Conservation (phyloP, 140 eudicot genomes). For the Senecio squalidus region DNA sequence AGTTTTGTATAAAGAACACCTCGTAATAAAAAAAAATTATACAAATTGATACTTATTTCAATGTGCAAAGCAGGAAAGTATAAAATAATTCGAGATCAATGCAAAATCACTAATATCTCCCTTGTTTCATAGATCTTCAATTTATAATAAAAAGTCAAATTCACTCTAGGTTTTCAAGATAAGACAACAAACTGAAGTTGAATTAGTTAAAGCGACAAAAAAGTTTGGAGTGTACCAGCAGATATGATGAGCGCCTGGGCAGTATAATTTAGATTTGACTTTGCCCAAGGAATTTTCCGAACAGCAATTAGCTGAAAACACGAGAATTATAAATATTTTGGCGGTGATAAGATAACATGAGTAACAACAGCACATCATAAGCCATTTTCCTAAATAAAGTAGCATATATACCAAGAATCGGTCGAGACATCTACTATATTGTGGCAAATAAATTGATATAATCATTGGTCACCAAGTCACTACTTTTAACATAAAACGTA, state of each 20-base stretch:
- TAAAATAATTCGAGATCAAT: too few relatives aligned
- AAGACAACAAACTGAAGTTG: background rate
- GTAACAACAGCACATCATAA: too few relatives aligned
- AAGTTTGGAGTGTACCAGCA: conserved; percentile 50
- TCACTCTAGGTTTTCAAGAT: background rate
- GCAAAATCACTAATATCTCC: too few relatives aligned
- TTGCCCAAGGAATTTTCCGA: conserved; percentile 88
- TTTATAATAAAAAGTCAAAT: too few relatives aligned
- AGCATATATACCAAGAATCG: too few relatives aligned
- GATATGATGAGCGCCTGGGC: conserved; percentile 93
- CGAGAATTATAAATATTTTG: background rate
- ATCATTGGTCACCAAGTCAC: too few relatives aligned
- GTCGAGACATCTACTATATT: too few relatives aligned
- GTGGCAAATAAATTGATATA: background rate
- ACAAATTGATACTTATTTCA: background rate
- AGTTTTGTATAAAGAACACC: too few relatives aligned
- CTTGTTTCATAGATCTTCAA: too few relatives aligned
- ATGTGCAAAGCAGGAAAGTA: background rate
- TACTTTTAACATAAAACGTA: too few relatives aligned
- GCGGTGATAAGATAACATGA: background rate
- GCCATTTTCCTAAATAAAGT: too few relatives aligned
- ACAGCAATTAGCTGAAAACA: conserved; percentile 53
- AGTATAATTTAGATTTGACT: conserved; percentile 82
- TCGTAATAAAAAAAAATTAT: too few relatives aligned
- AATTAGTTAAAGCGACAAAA: background rate